These are phyloP conservation scores for Xylaria telfairii DNA, from an alignment of 495 filamentous ascomycete genomes.

Conservation along the genomic window DNA sequence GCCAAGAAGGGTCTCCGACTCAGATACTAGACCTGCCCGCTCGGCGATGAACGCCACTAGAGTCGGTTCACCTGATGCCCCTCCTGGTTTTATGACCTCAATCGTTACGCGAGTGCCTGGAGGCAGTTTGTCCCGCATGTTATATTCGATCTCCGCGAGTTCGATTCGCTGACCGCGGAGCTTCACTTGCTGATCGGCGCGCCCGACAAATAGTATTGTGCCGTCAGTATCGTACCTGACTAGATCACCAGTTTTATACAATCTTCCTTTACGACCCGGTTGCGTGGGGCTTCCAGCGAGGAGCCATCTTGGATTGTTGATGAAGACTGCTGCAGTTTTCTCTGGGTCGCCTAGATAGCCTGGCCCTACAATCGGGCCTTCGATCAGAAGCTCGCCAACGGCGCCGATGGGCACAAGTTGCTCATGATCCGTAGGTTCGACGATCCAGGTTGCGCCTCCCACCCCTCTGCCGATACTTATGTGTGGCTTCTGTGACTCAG, in stretches of 20 bases:
- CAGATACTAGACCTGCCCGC: conserved; percentile 32
- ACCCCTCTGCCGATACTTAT: conserved; percentile 53
- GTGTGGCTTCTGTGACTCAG: conserved; percentile 35
- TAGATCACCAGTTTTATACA: conserved; percentile 74
- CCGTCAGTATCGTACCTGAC: conserved; percentile 66
- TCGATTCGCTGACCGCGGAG: conserved; percentile 71
- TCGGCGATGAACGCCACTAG: conserved; percentile 50
- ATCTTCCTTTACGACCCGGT: conserved; percentile 53
- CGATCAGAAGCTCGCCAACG: conserved; percentile 67
- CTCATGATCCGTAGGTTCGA: conserved; percentile 59
- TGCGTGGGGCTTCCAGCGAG: conserved; percentile 43
- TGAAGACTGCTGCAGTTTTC: conserved; percentile 54
- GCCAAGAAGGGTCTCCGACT: conserved; percentile 30
- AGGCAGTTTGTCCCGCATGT: conserved; percentile 49
- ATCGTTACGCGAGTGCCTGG: conserved; percentile 41
- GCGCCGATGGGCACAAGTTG: conserved; percentile 62
- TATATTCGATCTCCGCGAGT: conserved; percentile 69
- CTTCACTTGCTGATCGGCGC: conserved; percentile 71
- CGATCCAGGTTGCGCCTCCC: conserved; percentile 60
- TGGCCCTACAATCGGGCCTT: conserved; percentile 60
- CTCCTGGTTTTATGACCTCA: conserved; percentile 53
- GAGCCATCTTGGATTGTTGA: conserved; percentile 59
- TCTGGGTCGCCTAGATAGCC: conserved; percentile 56
- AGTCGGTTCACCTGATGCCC: conserved; percentile 41
- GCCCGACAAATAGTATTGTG: conserved; percentile 64